Evolutionary conservation across 345 rosid species (phyloP).

Genomic region (Populus deltoides): DNA sequence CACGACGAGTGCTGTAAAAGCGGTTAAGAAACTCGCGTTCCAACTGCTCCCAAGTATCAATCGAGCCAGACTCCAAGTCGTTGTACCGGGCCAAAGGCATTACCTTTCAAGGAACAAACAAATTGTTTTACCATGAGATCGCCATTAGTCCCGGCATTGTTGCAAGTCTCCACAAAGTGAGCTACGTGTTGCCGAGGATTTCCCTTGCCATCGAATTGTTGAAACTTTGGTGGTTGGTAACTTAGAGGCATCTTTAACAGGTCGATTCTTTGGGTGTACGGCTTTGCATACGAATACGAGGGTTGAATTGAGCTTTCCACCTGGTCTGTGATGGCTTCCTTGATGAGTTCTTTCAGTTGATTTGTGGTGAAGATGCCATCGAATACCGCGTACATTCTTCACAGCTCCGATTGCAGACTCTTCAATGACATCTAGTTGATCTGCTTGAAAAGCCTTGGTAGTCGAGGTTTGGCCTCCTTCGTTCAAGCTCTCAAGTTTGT

Average conservation of each 20-base stretch:
- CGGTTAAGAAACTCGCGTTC: not conserved
- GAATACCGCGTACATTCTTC: too few relatives aligned
- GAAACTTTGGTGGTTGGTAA: constrained; percentile 7
- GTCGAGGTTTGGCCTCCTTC: too few relatives aligned
- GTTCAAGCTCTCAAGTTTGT: too few relatives aligned
- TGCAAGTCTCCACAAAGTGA: too few relatives aligned
- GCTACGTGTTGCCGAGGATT: too few relatives aligned
- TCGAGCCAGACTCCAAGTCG: not conserved
- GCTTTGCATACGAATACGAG: not conserved
- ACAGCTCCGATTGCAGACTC: too few relatives aligned
- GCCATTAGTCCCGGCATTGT: too few relatives aligned
- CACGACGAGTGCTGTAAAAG: not conserved
- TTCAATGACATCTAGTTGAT: too few relatives aligned
- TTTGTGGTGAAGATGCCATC: too few relatives aligned
- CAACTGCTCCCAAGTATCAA: not conserved
- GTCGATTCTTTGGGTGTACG: not conserved
- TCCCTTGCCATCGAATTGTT: too few relatives aligned
- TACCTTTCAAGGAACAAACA: not conserved
- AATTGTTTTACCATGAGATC: too few relatives aligned
- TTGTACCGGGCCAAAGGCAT: constrained; percentile 4
- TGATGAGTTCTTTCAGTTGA: not conserved
- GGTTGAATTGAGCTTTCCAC: not conserved
- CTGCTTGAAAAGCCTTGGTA: too few relatives aligned
- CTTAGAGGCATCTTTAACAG: not conserved
- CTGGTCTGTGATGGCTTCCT: not conserved